Conservation (phyloP, 768 basidiomycete genomes). For the Lactifluus subvellereus region DNA sequence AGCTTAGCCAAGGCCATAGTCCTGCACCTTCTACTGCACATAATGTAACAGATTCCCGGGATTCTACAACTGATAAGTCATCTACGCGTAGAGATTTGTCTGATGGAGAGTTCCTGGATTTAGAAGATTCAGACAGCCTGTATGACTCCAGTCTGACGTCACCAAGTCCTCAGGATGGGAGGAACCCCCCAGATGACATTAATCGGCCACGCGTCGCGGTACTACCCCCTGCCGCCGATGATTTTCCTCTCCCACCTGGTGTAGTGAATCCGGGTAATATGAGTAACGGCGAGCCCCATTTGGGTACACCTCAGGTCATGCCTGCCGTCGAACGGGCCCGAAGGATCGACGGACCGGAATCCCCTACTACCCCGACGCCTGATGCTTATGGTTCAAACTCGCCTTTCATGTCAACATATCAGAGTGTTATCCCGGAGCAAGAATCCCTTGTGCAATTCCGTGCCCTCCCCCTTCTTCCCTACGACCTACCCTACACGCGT, state of each 20-base stretch:
- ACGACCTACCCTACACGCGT: conserved; percentile 67
- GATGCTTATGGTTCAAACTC: conserved; percentile 17
- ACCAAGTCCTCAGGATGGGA: conserved; percentile 12
- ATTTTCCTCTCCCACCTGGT: conserved; percentile 24
- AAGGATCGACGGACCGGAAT: conserved; percentile 24
- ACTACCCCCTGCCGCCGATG: conserved; percentile 20
- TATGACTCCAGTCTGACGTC: conserved; percentile 33
- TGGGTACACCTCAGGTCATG: conserved; percentile 3
- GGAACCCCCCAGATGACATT: conserved; percentile 23
- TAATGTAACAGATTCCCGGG: conserved; percentile 12
- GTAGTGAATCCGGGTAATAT: conserved; percentile 4
- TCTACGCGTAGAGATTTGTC: conserved; percentile 23
- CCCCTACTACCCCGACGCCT: conserved; percentile 22
- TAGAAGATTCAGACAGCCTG: conserved; percentile 45
- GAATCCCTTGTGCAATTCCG: conserved; percentile 47
- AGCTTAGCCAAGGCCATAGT: conserved; percentile 5
- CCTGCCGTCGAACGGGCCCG: conserved; percentile 4
- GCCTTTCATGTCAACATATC: conserved; percentile 18
- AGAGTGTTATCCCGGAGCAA: conserved; percentile 26
- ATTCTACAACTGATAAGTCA: conserved; percentile 20
- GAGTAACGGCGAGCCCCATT: conserved; percentile 8
- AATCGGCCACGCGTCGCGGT: conserved; percentile 5
- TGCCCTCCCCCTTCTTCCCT: conserved; percentile 60
- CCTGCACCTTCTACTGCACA: conserved; percentile 9
- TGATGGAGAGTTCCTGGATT: conserved; percentile 58